Evolutionary conservation across 2,329 filamentous ascomycete genomes (phyloP), one percentile per base, ranked within the genome.

Genomic region (Dothistroma septosporum): DNA sequence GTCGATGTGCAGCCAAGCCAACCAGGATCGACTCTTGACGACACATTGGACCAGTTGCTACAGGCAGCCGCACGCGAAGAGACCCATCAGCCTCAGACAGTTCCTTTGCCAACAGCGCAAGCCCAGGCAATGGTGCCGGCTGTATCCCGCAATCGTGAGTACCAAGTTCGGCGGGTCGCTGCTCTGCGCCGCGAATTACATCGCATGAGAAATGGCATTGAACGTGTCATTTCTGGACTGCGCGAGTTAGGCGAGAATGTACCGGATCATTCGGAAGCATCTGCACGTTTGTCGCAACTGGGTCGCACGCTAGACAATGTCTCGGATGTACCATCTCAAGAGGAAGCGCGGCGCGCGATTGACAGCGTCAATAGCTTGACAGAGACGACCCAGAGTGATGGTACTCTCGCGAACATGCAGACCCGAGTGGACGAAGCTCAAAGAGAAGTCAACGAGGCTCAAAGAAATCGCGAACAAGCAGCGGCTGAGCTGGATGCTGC

Each of bases 171-270:
- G 2, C 68, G 74, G 3, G 68, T 76, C 10, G 70, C 73, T 24
- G 73, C 74, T 32, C 64, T 76, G 12, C 69, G 74, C n/a, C 66
- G 74, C 37, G 74, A 76, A 57, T 67, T 76, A 7, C 65, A 71
- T 31, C 67, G 74, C 2, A 75, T 76, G 73, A 68, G 74, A 16
- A 73, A 67, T 53, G 74, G 74, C 28, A 74, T 75, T 32, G 74
- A 76, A 62, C 67, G 74, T 21, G 72, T 76, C 31, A 72, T 75
- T 16, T 66, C 70, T 28, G 74, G 74, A 1, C 66, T 76, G 16
- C 65, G 72, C 35, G 74, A 75, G 33, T 63, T 76, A 2, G 74
- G 74, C 32, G 74, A 75, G 61, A 61, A 65, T 32, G 68, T 75
- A 2, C 71, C 72, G 1, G 72, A 74, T 56, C 64, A 68, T n/a